Base-by-base conservation (phyloP, 208 protist genomes). In the Angomonas ambiguus region DNA sequence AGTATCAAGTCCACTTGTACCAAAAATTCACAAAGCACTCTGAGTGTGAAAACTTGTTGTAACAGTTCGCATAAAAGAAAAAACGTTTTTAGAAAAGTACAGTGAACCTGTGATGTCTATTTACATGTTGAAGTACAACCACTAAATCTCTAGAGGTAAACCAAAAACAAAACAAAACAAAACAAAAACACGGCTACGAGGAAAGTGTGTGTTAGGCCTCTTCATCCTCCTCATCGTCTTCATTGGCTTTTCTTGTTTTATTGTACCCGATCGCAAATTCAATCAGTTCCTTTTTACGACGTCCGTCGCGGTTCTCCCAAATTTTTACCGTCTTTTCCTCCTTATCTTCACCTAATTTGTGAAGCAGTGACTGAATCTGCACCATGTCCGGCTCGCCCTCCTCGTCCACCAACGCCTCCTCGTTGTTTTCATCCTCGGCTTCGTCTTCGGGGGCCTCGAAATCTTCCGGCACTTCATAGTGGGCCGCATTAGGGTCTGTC, bases 391-490 rank as follows among this genome's bases (percentile, higher is more conserved):
- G 34, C 56, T 87, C 79, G 28, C 81, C 88, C 20, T 90, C 88
- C 20, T 88, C 80, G 32, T 82, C 68, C n/a, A 82, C 32, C 16
- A 91, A 69, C n/a, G 59, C 79, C 67, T 94, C 88, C 13, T 92
- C 82, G 45, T 93, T 84, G 18, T 78, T 38, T 1, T 74, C 71
- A 48, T 94, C 88, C 33, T 77, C 74, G 18, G 83, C 85, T 31
- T 92, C 85, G 22, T 90, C 88, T 63, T 91, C 88, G 0, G 85
- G 85, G 59, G 88, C 28, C 65, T 94, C 88, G 42, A 76, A 71
- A 48, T 13, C 28, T 5, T 65, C 60, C 22, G 85, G 71, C 18
- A 80, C 42, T 5, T 86, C 77, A 33, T 80, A 70, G 27, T 76
- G 74, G 51, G 72, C 59, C 32, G 79, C 74, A 28, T 59, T 59